These are phyloP conservation scores for Penicillium longicatenatum DNA, from an alignment of 495 filamentous ascomycete genomes.

Conservation along the genomic window DNA sequence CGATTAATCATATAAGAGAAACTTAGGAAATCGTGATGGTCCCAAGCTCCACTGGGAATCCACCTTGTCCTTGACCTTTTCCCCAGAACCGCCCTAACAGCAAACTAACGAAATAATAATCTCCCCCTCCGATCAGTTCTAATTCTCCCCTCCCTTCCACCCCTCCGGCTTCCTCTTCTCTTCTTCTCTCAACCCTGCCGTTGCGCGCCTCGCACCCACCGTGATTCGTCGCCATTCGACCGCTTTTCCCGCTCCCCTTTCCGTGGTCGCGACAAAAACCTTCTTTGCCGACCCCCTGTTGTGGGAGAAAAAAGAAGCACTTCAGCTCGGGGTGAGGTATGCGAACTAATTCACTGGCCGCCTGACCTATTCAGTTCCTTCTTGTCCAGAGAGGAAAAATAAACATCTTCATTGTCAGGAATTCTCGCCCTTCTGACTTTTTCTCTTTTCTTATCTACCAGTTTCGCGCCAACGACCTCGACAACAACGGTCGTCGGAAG, in stretches of 20 bases:
- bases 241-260: slow-evolving; percentile 9
- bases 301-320: not conserved
- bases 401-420: not conserved
- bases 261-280: slow-evolving; percentile 8
- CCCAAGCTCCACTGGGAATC: slow-evolving; percentile 12
- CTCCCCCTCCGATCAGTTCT: slow-evolving; percentile 13
- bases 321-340: slow-evolving; percentile 8
- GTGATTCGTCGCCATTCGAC: not conserved
- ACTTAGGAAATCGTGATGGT: slow-evolving; percentile 9
- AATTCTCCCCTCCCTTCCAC: slow-evolving; percentile 7
- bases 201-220: slow-evolving; percentile 2
- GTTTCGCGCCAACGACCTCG: not conserved
- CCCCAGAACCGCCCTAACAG: slow-evolving; percentile 26
- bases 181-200: not conserved
- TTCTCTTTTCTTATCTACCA: not conserved
- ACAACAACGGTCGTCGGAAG: slow-evolving; percentile 7
- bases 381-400: not conserved
- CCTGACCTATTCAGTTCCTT: not conserved
- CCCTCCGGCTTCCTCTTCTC: not conserved
- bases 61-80: slow-evolving; percentile 16
- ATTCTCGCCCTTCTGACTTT: not conserved
- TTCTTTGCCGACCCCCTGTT: slow-evolving; percentile 4
- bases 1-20: not conserved
- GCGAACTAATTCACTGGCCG: slow-evolving; percentile 2
- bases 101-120: slow-evolving; percentile 29